Conservation (phyloP, 306 rosid genomes). For the Lupinus albus region DNA sequence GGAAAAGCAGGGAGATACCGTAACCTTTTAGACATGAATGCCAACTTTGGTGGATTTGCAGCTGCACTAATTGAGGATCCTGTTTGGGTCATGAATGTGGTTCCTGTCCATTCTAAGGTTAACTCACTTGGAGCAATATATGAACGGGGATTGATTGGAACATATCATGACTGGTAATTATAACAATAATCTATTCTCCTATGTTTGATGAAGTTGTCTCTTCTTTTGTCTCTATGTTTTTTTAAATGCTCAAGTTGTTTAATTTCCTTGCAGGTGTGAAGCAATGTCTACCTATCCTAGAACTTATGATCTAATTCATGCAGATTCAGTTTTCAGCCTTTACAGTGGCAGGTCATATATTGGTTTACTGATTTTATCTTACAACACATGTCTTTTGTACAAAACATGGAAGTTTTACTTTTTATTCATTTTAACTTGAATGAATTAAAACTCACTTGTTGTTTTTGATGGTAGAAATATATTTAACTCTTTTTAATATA, state of each 20-base stretch:
- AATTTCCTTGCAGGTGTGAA: slow-evolving; percentile 68
- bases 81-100: slow-evolving; percentile 92
- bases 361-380: not conserved
- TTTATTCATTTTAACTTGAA: not conserved
- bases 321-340: slow-evolving; percentile 73
- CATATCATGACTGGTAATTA: slow-evolving; percentile 76
- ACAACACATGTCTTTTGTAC: not conserved
- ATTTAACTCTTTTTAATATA: not conserved
- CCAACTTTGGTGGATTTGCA: slow-evolving; percentile 82
- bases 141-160: slow-evolving; percentile 82
- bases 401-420: not conserved
- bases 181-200: not conserved
- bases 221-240: not conserved
- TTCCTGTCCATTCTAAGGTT: slow-evolving; percentile 62
- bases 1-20: slow-evolving; percentile 66
- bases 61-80: slow-evolving; percentile 64
- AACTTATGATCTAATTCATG: slow-evolving; percentile 85
- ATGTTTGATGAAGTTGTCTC: not conserved
- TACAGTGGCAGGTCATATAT: slow-evolving; percentile 62
- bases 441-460: not conserved
- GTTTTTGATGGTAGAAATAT: not conserved
- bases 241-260: not conserved
- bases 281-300: slow-evolving; percentile 96
- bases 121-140: slow-evolving; percentile 81
- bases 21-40: slow-evolving; percentile 83